These are phyloP conservation scores for Taiozyma sp. DNA, from an alignment of 1,139 yeast genomes.

Conservation along the genomic window DNA sequence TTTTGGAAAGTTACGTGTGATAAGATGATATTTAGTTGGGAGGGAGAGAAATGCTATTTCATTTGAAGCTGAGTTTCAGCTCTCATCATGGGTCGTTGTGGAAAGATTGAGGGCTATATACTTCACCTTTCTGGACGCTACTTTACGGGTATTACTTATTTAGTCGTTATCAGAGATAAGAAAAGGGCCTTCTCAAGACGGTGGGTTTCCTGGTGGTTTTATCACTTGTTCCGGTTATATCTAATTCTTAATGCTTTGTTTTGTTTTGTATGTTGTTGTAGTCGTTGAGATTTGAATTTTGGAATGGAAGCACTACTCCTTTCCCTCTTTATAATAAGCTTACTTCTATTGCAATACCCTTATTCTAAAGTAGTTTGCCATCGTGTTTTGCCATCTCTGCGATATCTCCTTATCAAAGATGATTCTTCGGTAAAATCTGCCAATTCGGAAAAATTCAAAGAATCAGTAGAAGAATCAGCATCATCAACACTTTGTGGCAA, in stretches of 20 bases:
- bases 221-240: neutral
- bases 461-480: too few species aligned
- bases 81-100: neutral
- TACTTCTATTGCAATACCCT: neutral
- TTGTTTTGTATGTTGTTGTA: neutral
- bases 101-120: neutral
- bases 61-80: neutral
- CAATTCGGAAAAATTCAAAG: neutral
- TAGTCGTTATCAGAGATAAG: neutral
- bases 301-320: neutral
- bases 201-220: neutral
- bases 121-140: neutral
- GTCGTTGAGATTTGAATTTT: neutral
- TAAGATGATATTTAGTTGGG: neutral
- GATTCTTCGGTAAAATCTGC: neutral
- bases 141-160: neutral
- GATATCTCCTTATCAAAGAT: neutral
- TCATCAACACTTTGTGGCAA: neutral
- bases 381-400: neutral
- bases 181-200: neutral
- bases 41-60: too few species aligned
- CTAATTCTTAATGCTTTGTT: neutral
- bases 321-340: neutral
- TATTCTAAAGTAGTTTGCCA: neutral
- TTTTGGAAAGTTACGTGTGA: neutral